phyloP scores from a whole-genome alignment of 169 alveolate species.

The Plasmodium knowlesi region DNA sequence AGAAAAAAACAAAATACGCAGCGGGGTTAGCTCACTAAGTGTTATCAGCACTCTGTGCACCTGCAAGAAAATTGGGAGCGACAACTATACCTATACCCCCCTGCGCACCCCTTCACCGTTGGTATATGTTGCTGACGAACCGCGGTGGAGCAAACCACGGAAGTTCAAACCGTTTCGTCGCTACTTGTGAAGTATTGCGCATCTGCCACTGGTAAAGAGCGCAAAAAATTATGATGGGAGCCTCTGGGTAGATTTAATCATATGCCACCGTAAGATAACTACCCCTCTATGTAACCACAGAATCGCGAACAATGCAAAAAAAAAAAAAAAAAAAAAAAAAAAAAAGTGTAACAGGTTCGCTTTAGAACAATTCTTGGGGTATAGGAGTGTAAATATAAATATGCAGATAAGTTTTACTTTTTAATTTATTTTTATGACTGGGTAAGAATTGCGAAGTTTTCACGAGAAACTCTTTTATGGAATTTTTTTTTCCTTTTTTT shows the following conservation, averaged over 20 bases:
- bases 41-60: not conserved
- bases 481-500: not conserved
- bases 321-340: not conserved
- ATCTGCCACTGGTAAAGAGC: not conserved
- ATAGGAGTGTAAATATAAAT: not conserved
- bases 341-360: not conserved
- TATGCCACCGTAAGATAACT: not conserved
- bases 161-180: not conserved
- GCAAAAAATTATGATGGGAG: not conserved
- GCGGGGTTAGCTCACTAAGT: not conserved
- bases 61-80: not conserved
- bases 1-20: not conserved
- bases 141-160: not conserved
- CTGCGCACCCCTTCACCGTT: not conserved
- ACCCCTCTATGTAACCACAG: not conserved
- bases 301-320: not conserved
- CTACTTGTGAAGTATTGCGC: not conserved
- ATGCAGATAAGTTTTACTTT: not conserved
- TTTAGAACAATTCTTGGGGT: not conserved
- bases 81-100: not conserved
- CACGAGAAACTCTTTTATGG: not conserved
- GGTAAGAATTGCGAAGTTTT: not conserved
- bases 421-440: not conserved
- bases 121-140: not conserved
- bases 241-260: not conserved